phyloP scores from a whole-genome alignment of 305 asterid species.

The Caryopteris hybrid region DNA sequence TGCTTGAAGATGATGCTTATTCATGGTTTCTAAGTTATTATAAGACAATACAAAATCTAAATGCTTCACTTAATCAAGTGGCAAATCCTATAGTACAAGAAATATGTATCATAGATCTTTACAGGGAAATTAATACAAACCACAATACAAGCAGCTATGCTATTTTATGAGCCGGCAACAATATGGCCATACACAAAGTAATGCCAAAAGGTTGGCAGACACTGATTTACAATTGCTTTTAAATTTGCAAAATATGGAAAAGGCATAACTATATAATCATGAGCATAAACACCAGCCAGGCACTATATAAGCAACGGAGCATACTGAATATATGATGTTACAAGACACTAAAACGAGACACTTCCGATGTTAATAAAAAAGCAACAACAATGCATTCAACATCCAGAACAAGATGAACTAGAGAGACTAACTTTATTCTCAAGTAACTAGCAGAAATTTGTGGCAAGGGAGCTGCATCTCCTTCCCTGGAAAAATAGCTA shows the following conservation, averaged over 20 bases:
- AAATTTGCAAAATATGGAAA: background rate
- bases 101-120: background rate
- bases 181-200: background rate
- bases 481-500: constrained; percentile 52
- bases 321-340: background rate
- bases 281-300: background rate
- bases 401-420: constrained; percentile 7
- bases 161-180: background rate
- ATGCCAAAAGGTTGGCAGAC: background rate
- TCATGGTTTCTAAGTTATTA: background rate
- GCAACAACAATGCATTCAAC: background rate
- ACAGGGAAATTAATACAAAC: background rate
- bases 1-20: background rate
- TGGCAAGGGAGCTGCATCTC: constrained; percentile 64
- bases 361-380: background rate
- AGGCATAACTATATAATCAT: background rate
- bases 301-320: background rate
- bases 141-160: background rate
- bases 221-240: background rate
- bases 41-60: too few species aligned
- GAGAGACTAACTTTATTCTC: constrained; percentile 73
- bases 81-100: background rate
- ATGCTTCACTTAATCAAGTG: background rate
- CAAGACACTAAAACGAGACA: background rate
- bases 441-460: constrained; percentile 86